Evolutionary conservation across 176 grass and related monocot species (phyloP), one percentile per base, ranked within the genome.

Genomic region (Carex parvula): DNA sequence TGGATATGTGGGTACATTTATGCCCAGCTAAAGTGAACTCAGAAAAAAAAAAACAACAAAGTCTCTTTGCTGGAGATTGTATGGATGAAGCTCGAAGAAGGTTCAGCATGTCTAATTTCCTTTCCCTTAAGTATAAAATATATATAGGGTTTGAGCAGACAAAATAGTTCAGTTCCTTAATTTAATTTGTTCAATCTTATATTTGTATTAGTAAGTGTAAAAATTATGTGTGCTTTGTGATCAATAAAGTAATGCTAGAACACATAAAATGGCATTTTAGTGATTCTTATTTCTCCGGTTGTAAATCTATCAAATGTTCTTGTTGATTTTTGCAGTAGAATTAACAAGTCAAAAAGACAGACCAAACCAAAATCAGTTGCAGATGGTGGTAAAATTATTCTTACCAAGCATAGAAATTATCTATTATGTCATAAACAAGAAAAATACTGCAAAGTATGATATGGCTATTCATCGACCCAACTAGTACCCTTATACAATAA

Each of bases 1-100:
- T 60, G 90, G 92, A 66, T 97, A 94, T 39, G 83, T 97, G 0
- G 92, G 94, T 37, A 48, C 84, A 8, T 81, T 84, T 39, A 84
- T 92, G 12, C 78, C 90, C 63, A 84, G 69, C 80, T 90, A 83
- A 90, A 64, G 22, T 57, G 26, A 78, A 56, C 17, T 33, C 52
- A 57, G 24, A 55, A 55, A 32, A 32, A 39, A 81, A n/a, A 56
- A 57, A 57, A 7, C 18, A 6, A 57, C 73, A 14, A 56, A 32
- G 24, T 56, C 52, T 56, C 52, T 57, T 78, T 78, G 48, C 52
- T 78, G 26, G 52, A 17, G 52, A 55, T n/a, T 57, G 73, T 32
- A 78, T 32, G 73, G 50, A 3, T 57, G 52, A 71, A 62, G 50
- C 18, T 46, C 12, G 32, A 63, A 60, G 67, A 81, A 81, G 79